phyloP scores from a whole-genome alignment of 192 early-diverging fungal genomes.

The Umbelopsis sp. region DNA sequence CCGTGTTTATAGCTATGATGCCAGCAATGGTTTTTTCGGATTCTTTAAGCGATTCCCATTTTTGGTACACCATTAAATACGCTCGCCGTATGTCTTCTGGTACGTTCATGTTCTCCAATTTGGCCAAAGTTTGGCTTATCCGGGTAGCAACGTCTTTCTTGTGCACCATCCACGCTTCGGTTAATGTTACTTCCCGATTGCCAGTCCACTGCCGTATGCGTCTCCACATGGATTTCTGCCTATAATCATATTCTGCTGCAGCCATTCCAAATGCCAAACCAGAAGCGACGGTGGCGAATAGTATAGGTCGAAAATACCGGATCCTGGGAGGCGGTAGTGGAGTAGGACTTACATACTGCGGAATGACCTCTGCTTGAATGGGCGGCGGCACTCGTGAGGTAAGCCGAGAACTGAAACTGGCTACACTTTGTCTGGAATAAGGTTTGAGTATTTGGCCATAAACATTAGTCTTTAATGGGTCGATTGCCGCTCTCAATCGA shows the following conservation, averaged over 20 bases:
- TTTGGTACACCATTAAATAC: slow-evolving; percentile 29
- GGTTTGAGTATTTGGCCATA: too few species aligned
- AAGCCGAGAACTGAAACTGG: neutral
- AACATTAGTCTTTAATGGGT: too few species aligned
- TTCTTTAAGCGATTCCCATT: slow-evolving; percentile 39
- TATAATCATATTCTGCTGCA: slow-evolving; percentile 39
- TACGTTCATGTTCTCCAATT: slow-evolving; percentile 39
- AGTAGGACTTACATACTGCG: neutral
- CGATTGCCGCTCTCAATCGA: too few species aligned
- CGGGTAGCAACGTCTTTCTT: slow-evolving; percentile 31
- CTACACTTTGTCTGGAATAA: too few species aligned
- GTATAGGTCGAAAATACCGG: slow-evolving; percentile 37
- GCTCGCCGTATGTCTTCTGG: slow-evolving; percentile 42
- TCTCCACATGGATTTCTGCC: slow-evolving; percentile 34
- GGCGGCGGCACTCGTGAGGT: neutral
- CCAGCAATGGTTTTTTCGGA: slow-evolving; percentile 40
- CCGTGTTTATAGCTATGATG: slow-evolving; percentile 71
- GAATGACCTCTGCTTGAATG: neutral
- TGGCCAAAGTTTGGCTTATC: slow-evolving; percentile 28
- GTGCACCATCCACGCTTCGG: slow-evolving; percentile 26
- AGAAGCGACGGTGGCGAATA: slow-evolving; percentile 47
- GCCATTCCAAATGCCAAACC: slow-evolving; percentile 41
- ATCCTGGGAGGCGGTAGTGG: slow-evolving; percentile 1
- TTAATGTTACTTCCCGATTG: slow-evolving; percentile 33
- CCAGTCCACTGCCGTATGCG: slow-evolving; percentile 35